A percentile compares a stretch with the other conserved stretches of the same genome.
phyloP scores from a whole-genome alignment of 2,329 filamentous ascomycete genomes.

The Emergomyces africanus region DNA sequence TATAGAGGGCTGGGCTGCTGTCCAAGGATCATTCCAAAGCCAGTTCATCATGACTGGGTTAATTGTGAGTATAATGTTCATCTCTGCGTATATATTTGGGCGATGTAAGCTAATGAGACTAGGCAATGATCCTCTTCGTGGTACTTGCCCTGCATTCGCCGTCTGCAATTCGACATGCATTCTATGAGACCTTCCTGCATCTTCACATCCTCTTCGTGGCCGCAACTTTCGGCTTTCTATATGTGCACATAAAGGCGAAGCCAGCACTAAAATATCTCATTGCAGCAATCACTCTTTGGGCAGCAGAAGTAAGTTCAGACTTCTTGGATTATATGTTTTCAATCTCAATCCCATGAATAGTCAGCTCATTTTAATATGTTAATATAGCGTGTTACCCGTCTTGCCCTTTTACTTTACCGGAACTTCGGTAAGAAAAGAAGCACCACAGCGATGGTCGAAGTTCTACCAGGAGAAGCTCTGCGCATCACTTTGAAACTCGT shows the following conservation, averaged over 20 bases:
- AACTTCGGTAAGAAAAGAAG: slow-evolving; percentile 45
- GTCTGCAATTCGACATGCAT: slow-evolving; percentile 77
- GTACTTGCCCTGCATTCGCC: slow-evolving; percentile 57
- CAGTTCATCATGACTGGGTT: slow-evolving; percentile 28
- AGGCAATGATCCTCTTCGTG: slow-evolving; percentile 43
- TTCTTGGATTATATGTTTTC: neutral
- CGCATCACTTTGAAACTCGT: slow-evolving; percentile 59
- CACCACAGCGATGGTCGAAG: slow-evolving; percentile 53
- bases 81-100: slow-evolving; percentile 14
- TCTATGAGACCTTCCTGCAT: slow-evolving; percentile 93
- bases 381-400: slow-evolving; percentile 45
- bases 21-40: slow-evolving; percentile 19
- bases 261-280: slow-evolving; percentile 63
- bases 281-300: slow-evolving; percentile 65
- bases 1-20: slow-evolving; percentile 25
- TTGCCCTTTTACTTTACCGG: slow-evolving; percentile 50
- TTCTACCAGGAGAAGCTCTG: slow-evolving; percentile 56
- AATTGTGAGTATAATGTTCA: slow-evolving; percentile 23
- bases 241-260: slow-evolving; percentile 62
- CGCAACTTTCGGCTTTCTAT: slow-evolving; percentile 56
- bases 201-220: slow-evolving; percentile 66
- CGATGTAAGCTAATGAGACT: slow-evolving; percentile 7
- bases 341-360: neutral
- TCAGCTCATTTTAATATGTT: slow-evolving; percentile 8
- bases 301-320: slow-evolving; percentile 40